These are phyloP conservation scores for Eurotiales sp. DNA, from an alignment of 2,329 filamentous ascomycete genomes.

Conservation along the genomic window DNA sequence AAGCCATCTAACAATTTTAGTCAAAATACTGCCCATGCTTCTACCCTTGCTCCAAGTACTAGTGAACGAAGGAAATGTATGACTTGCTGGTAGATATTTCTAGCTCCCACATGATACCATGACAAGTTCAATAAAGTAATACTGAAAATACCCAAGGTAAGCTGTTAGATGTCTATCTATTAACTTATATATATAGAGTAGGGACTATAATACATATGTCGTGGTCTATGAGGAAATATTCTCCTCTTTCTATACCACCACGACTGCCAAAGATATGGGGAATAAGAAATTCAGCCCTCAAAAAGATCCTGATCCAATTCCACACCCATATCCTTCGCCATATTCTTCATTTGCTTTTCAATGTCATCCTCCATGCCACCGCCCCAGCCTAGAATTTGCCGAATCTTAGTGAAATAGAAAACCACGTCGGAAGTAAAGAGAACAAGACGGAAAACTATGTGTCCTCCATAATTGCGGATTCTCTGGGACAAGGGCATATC, in stretches of 20 bases:
- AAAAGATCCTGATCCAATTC: slow-evolving; percentile 78
- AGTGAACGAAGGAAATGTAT: too few relatives aligned
- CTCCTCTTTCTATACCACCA: not conserved
- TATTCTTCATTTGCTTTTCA: slow-evolving; percentile 77
- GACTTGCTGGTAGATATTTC: too few relatives aligned
- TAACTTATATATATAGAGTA: slow-evolving; percentile 10
- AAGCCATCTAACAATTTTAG: too few relatives aligned
- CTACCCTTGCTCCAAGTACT: too few relatives aligned
- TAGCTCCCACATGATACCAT: too few relatives aligned
- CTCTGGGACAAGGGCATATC: slow-evolving; percentile 62
- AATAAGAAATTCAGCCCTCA: slow-evolving; percentile 58
- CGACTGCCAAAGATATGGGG: not conserved
- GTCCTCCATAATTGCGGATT: slow-evolving; percentile 66
- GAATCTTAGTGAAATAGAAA: slow-evolving; percentile 76
- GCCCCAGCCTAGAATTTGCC: slow-evolving; percentile 72
- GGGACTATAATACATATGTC: slow-evolving; percentile 10
- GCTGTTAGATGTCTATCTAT: not conserved
- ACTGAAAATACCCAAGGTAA: not conserved
- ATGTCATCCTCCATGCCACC: slow-evolving; percentile 92
- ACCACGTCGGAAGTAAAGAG: slow-evolving; percentile 72
- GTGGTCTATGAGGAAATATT: not conserved
- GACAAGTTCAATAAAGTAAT: too few relatives aligned
- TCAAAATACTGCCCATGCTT: too few relatives aligned
- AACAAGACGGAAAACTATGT: slow-evolving; percentile 77
- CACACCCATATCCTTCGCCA: slow-evolving; percentile 88